phyloP scores from a whole-genome alignment of 208 protist species.

The Acanthamoeba lenticulata region DNA sequence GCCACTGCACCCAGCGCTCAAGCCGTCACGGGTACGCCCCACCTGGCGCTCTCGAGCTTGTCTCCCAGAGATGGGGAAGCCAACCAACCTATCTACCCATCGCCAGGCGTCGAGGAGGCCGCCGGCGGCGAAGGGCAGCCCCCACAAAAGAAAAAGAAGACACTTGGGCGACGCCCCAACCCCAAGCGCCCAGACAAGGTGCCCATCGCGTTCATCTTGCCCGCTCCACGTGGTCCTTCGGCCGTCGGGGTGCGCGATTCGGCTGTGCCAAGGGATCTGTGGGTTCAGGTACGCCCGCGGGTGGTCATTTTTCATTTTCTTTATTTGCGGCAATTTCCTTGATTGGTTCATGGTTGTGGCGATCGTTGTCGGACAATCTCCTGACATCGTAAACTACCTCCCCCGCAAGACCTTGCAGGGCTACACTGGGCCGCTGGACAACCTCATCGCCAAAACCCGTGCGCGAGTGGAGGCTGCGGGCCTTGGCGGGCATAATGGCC shows the following conservation, averaged over 20 bases:
- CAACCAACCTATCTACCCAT: no score
- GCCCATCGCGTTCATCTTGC: neutral
- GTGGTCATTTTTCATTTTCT: neutral
- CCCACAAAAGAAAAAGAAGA: slow-evolving; percentile 17
- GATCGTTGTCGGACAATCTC: no score
- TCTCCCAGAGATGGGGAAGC: no score
- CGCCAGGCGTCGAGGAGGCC: neutral
- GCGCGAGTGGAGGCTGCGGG: neutral
- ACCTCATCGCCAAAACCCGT: neutral
- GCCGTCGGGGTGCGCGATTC: neutral
- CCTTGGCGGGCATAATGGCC: neutral
- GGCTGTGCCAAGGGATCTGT: neutral
- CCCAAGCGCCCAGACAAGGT: neutral
- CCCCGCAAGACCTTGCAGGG: neutral
- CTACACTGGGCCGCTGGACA: neutral
- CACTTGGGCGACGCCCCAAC: neutral
- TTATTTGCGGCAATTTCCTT: neutral
- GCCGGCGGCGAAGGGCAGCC: neutral
- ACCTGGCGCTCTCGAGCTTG: no score
- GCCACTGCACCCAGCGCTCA: neutral
- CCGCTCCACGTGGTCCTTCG: no score
- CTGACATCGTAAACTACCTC: neutral
- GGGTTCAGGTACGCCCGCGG: neutral
- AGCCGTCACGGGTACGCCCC: no score
- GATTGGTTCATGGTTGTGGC: no score